A percentile compares a stretch with the other conserved stretches of the same genome.
Evolutionary conservation across 2,329 filamentous ascomycete genomes (phyloP).

Genomic region (Aureobasidium melanogenum): DNA sequence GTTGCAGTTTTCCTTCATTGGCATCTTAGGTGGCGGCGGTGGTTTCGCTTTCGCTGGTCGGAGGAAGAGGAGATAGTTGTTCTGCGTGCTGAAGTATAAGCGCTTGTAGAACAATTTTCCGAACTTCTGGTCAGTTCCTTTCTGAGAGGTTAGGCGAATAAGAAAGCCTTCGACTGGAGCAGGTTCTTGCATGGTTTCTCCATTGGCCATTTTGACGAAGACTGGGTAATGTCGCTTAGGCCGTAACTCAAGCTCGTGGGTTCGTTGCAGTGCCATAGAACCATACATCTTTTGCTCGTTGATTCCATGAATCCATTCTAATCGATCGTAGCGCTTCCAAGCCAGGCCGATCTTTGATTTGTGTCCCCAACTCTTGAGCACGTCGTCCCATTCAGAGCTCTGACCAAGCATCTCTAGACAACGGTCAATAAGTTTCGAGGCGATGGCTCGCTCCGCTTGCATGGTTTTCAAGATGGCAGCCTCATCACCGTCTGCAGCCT

Average conservation of each 20-base stretch:
- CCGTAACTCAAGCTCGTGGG: slow-evolving; percentile 57
- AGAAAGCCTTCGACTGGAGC: slow-evolving; percentile 58
- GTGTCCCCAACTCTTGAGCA: slow-evolving; percentile 51
- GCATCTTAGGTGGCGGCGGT: slow-evolving; percentile 48
- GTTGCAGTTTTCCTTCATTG: slow-evolving; percentile 31
- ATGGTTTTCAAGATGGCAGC: slow-evolving; percentile 37
- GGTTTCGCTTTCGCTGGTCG: slow-evolving; percentile 48
- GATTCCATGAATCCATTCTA: slow-evolving; percentile 59
- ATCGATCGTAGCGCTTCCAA: slow-evolving; percentile 60
- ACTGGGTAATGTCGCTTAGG: slow-evolving; percentile 58
- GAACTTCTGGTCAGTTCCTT: slow-evolving; percentile 48
- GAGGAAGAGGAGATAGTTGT: slow-evolving; percentile 55
- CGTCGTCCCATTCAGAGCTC: slow-evolving; percentile 49
- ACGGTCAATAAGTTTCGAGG: slow-evolving; percentile 45
- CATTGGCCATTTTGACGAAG: slow-evolving; percentile 31
- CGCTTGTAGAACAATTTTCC: slow-evolving; percentile 57
- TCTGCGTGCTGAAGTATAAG: slow-evolving; percentile 56
- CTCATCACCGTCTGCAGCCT: slow-evolving; percentile 37
- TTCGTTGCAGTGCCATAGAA: slow-evolving; percentile 56
- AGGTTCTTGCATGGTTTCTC: slow-evolving; percentile 47
- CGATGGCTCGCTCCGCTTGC: slow-evolving; percentile 46
- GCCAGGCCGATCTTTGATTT: slow-evolving; percentile 54
- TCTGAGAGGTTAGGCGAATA: slow-evolving; percentile 55
- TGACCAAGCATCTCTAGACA: slow-evolving; percentile 52
- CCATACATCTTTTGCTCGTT: slow-evolving; percentile 63